These are phyloP conservation scores for Remersonia thermophila DNA, from an alignment of 2,329 filamentous ascomycete species.

Conservation along the genomic window DNA sequence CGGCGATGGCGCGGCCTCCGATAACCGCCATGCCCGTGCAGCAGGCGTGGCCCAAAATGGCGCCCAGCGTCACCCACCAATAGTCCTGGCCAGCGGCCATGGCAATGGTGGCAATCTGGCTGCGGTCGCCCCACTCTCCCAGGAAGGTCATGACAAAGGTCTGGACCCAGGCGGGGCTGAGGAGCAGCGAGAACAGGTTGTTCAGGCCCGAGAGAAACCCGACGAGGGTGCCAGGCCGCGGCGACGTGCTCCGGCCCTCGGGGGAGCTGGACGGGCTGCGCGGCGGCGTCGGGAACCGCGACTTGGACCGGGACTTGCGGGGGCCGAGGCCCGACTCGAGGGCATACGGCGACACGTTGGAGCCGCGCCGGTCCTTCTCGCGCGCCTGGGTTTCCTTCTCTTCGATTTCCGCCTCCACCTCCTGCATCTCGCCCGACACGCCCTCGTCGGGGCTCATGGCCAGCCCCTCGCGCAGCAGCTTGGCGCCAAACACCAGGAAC, in stretches of 20 bases:
- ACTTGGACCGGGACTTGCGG: slow-evolving; percentile 60
- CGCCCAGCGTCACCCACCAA: slow-evolving; percentile 94
- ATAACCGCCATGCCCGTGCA: slow-evolving; percentile 89
- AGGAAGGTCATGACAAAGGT: slow-evolving; percentile 99
- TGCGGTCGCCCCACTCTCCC: slow-evolving; percentile 94
- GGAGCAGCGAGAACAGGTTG: slow-evolving; percentile 75
- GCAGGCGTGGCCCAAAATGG: slow-evolving; percentile 71
- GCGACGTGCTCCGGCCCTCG: slow-evolving; percentile 43
- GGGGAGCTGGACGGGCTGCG: slow-evolving; percentile 71
- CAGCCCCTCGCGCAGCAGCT: slow-evolving; percentile 74
- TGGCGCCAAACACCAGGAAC: slow-evolving; percentile 81
- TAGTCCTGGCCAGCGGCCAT: slow-evolving; percentile 98
- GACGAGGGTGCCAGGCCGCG: slow-evolving; percentile 27
- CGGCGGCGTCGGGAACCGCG: slow-evolving; percentile 66
- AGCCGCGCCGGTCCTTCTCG: slow-evolving; percentile 53
- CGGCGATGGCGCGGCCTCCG: slow-evolving; percentile 83
- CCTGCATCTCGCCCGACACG: slow-evolving; percentile 93
- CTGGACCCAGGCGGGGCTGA: slow-evolving; percentile 96
- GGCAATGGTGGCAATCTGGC: slow-evolving; percentile 94
- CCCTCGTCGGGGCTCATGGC: slow-evolving; percentile 83
- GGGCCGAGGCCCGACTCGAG: slow-evolving; percentile 67
- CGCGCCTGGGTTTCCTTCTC: slow-evolving; percentile 76
- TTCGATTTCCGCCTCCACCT: slow-evolving; percentile 86
- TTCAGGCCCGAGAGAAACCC: slow-evolving; percentile 51
- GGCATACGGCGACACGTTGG: slow-evolving; percentile 60